Base-by-base conservation (phyloP, 768 basidiomycete species). In the Leccinellum albellum region DNA sequence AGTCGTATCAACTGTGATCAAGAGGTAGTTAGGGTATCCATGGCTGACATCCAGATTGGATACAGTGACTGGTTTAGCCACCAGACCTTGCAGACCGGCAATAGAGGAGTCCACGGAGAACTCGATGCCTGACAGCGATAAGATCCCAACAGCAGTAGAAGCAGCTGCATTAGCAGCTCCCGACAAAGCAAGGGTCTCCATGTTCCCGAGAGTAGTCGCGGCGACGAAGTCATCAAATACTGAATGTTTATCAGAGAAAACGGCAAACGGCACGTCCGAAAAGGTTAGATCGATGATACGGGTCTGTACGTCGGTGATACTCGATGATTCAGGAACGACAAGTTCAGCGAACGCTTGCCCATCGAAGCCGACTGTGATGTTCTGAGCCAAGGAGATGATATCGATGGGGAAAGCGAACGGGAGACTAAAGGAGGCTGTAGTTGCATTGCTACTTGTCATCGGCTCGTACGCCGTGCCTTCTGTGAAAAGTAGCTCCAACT, bases 391-490 rank as follows among this genome's bases (percentile, higher is more conserved):
- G 1, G 84, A 75, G 3, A 78, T 76, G 61, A 90, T 84, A 64
- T 90, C 84, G 55, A 89, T 57, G 0, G 88, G 85, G 74, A 90
- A 89, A 15, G 70, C 77, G 61, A 89, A 89, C 3, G 87, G 88
- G 1, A 89, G 72, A 15, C 78, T 79, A 70, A 90, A 90, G 0
- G 81, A 76, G 0, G 85, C 85, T 20, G 80, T 79, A 2, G 86
- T 84, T 33, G 79, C 77, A 53, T 79, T 76, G 61, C 83, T 87
- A 54, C 83, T 80, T 20, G 86, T 80, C 14, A 74, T 57, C 4
- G 88, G 88, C 48, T 66, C 70, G 61, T 82, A 89, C 15, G 85
- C 79, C 0, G 81, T 79, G n/a, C 70, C 70, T 54, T 79, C 66
- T 0, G 83, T 81, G 69, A 89, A 89, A 57, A 81, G 60, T 44